phyloP scores from a whole-genome alignment of 768 basidiomycete genomes.

The Auricularia sp. region DNA sequence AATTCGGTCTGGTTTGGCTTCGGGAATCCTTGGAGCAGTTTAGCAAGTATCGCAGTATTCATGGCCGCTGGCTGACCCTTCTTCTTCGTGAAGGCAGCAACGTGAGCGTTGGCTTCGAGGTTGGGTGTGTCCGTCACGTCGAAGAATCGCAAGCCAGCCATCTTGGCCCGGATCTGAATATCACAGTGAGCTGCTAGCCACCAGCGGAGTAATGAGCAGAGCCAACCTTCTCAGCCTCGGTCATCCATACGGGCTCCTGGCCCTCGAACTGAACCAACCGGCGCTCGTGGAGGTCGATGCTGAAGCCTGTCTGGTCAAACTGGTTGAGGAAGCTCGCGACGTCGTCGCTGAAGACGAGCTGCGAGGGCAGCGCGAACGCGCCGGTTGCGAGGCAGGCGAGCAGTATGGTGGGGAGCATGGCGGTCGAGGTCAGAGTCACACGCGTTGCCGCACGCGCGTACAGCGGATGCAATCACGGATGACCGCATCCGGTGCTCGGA shows the following conservation, averaged over 20 bases:
- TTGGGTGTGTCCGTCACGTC: slow-evolving; percentile 77
- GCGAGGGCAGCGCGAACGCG: neutral
- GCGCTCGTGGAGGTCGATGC: slow-evolving; percentile 59
- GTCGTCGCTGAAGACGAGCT: slow-evolving; percentile 5
- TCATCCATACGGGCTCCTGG: slow-evolving; percentile 64
- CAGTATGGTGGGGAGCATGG: neutral
- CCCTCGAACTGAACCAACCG: slow-evolving; percentile 72
- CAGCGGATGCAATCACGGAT: neutral
- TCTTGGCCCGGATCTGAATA: slow-evolving; percentile 63
- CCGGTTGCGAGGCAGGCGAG: neutral
- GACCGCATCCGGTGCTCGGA: too few relatives aligned
- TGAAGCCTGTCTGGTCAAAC: slow-evolving; percentile 43
- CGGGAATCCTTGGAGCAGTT: slow-evolving; percentile 30
- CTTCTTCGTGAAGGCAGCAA: slow-evolving; percentile 32
- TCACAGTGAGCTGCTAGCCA: neutral
- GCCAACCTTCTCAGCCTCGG: slow-evolving; percentile 79
- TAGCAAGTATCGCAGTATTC: slow-evolving; percentile 9
- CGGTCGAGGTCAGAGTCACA: slow-evolving; percentile 13
- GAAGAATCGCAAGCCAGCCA: slow-evolving; percentile 72
- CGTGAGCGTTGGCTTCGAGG: slow-evolving; percentile 35
- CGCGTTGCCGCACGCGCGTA: neutral
- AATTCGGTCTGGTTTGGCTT: slow-evolving; percentile 50
- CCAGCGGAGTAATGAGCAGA: neutral
- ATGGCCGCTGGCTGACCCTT: slow-evolving; percentile 15
- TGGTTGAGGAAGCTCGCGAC: neutral